Base-by-base conservation (phyloP, 352 stramenopile species). In the Aphanomyces stellatus region DNA sequence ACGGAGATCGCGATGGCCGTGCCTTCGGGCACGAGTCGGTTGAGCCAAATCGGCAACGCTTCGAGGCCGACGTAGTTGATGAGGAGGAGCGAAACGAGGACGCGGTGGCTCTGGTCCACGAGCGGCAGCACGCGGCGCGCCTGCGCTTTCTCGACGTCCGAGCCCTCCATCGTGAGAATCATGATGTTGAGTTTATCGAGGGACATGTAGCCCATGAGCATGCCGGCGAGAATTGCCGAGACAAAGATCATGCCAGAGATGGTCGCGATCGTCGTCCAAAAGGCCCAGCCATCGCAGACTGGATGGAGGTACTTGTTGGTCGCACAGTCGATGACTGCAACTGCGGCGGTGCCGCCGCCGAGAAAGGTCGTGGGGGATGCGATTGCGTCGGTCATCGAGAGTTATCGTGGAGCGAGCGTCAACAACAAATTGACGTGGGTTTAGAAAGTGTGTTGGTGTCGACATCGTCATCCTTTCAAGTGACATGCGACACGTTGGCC, bases 11-110 rank as follows among this genome's bases (percentile, higher is more conserved):
- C 66, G 53, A 96, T 80, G 10, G 87, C 85, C n/a, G 84, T 60
- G 34, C 19, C 27, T 24, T 75, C 61, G 24, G 77, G 56, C 22
- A 92, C 53, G 30, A 93, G 53, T 30, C 75, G 51, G 65, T 92
- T 82, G 43, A 92, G 70, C 65, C 92, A 92, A n/a, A 95, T 59
- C 13, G 87, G 84, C 25, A 95, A 69, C 5, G 78, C 71, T 65
- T 96, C 88, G 63, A 93, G 87, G 1, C 83, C 84, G 2, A 78
- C n/a, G 15, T 75, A 74, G 72, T 96, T 96, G 56, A 91, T 69
- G 10, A 96, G 71, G 11, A 96, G 70, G 17, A 96, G 69, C 15
- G 88, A 88, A 5, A 95, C 87, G 4, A 96, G 68, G 1, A 96
- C 53, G 48, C 76, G 73, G 78, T 96, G 87, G 49, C 89, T 79